phyloP scores from a whole-genome alignment of 2,329 filamentous ascomycete species.

The Fusarium cicatricum region DNA sequence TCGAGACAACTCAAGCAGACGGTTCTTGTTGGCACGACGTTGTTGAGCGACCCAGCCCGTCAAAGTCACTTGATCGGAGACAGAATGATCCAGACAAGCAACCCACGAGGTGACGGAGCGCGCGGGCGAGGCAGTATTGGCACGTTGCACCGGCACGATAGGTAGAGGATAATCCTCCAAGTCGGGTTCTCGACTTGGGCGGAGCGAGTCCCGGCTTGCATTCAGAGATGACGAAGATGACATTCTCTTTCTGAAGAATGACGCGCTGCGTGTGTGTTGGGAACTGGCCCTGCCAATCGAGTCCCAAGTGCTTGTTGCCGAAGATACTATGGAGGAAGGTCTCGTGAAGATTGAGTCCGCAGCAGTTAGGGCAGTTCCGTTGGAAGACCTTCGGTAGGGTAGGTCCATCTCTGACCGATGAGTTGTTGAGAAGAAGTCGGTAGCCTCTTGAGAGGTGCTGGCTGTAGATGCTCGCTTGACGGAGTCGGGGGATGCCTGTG shows the following conservation, averaged over 20 bases:
- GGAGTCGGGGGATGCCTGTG: background rate
- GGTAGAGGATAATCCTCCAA: constrained; percentile 8
- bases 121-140: background rate
- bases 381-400: background rate
- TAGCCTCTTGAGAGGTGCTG: background rate
- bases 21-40: constrained; percentile 8
- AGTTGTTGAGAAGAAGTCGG: background rate
- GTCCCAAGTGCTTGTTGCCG: constrained; percentile 20
- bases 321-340: constrained; percentile 10
- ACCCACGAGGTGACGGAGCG: background rate
- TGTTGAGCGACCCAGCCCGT: constrained; percentile 22
- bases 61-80: constrained; percentile 19
- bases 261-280: background rate
- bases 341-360: constrained; percentile 17
- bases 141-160: background rate
- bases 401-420: constrained; percentile 6
- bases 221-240: constrained; percentile 15
- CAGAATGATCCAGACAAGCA: background rate
- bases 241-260: background rate
- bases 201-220: background rate
- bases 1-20: background rate
- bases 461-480: background rate
- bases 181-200: constrained; percentile 3
- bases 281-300: background rate
- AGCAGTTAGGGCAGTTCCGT: constrained; percentile 3